Percentiles rank a stretch among this genome's conserved stretches.
These are phyloP conservation scores for Globisporangium paddicum DNA, from an alignment of 352 stramenopile species.

Conservation along the genomic window DNA sequence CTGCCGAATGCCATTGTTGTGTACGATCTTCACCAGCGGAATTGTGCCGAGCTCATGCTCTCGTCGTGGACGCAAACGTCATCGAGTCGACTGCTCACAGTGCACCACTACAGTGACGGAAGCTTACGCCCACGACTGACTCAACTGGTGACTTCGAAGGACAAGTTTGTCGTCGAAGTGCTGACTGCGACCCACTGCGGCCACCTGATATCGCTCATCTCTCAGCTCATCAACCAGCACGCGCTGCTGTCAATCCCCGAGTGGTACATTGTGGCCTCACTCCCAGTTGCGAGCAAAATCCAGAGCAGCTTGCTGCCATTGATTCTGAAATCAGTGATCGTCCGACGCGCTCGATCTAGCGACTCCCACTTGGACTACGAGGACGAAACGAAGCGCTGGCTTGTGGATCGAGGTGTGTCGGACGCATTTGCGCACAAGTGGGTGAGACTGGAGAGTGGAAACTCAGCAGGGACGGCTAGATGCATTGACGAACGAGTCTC, in stretches of 20 bases:
- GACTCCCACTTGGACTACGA: not conserved
- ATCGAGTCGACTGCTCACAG: slow-evolving; percentile 1
- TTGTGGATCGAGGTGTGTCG: slow-evolving; percentile 17
- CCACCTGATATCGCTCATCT: slow-evolving; percentile 29
- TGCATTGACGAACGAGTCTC: not conserved
- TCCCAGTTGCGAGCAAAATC: slow-evolving; percentile 24
- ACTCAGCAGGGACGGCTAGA: not conserved
- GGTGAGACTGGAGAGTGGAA: slow-evolving; percentile 6
- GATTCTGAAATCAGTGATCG: slow-evolving; percentile 16
- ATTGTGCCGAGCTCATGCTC: not conserved
- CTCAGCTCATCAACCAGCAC: slow-evolving; percentile 47
- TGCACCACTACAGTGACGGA: slow-evolving; percentile 10
- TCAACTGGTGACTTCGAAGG: slow-evolving; percentile 25
- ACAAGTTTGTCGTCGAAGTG: slow-evolving; percentile 38
- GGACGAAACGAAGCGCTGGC: not conserved
- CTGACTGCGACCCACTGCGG: slow-evolving; percentile 24
- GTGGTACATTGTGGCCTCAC: slow-evolving; percentile 40
- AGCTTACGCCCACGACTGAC: slow-evolving; percentile 13
- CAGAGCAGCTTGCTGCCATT: slow-evolving; percentile 25
- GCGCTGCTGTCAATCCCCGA: slow-evolving; percentile 39
- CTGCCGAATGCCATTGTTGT: slow-evolving; percentile 4
- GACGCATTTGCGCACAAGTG: slow-evolving; percentile 13
- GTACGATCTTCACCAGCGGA: slow-evolving; percentile 9
- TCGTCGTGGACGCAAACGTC: slow-evolving; percentile 7
- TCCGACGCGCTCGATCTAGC: slow-evolving; percentile 1